Evolutionary conservation across 176 grass and related monocot species (phyloP).

Genomic region (maize (Zea mays)): Zm-B73-REFERENCE-NAM-5.0 NC_050103.1:4100501-4101000

Average conservation of each 20-base stretch:
- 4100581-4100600: neutral
- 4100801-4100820: slow-evolving; percentile 56
- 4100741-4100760: slow-evolving; percentile 51
- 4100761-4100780: slow-evolving; percentile 41
- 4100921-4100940: slow-evolving; percentile 48
- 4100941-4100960: slow-evolving; percentile 3
- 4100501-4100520: neutral
- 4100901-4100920: slow-evolving; percentile 62
- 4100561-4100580: slow-evolving; percentile 9
- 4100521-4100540: neutral
- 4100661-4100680: neutral
- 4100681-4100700: slow-evolving; percentile 65
- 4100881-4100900: slow-evolving; percentile 60
- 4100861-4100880: slow-evolving; percentile 85
- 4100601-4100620: neutral
- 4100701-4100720: slow-evolving; percentile 70
- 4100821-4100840: slow-evolving; percentile 98
- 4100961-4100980: slow-evolving; percentile 1
- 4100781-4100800: slow-evolving; percentile 21
- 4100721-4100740: slow-evolving; percentile 63
- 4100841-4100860: slow-evolving; percentile 89
- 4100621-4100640: neutral
- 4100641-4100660: neutral
- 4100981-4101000: neutral
- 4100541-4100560: neutral